phyloP scores from a whole-genome alignment of 768 basidiomycete genomes.

The Pisolithus tinctorius region DNA sequence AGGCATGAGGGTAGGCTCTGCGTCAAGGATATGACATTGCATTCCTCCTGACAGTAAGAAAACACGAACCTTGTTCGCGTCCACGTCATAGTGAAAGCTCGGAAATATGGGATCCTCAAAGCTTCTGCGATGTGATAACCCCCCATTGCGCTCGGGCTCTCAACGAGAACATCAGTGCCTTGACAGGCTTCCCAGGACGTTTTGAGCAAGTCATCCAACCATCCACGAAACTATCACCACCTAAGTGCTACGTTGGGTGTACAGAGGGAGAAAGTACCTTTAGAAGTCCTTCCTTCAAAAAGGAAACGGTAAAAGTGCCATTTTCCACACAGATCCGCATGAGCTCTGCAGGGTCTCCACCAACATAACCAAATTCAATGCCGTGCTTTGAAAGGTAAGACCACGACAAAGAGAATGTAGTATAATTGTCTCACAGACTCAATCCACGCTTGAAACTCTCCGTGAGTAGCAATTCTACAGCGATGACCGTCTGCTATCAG shows the following conservation, averaged over 20 bases:
- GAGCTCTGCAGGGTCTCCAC: constrained; percentile 95
- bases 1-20: constrained; percentile 94
- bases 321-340: constrained; percentile 99
- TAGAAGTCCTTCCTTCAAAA: constrained; percentile 82
- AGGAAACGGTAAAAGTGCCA: constrained; percentile 93
- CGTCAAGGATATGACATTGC: not conserved
- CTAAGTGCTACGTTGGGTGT: constrained; percentile 3
- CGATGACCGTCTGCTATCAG: constrained; percentile 85
- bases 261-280: constrained; percentile 48
- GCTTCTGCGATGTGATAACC: constrained; percentile 97
- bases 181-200: constrained; percentile 97
- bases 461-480: constrained; percentile 89
- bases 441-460: constrained; percentile 92
- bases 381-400: constrained; percentile 55
- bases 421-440: constrained; percentile 62
- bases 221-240: constrained; percentile 77
- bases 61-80: constrained; percentile 67
- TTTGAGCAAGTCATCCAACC: constrained; percentile 93
- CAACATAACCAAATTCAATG: constrained; percentile 92
- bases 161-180: constrained; percentile 86
- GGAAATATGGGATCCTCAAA: constrained; percentile 85
- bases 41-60: not conserved
- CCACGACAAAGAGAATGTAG: not conserved
- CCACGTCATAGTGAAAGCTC: constrained; percentile 98
- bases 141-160: constrained; percentile 96